These are phyloP conservation scores for Eutrema yunnanense DNA, from an alignment of 345 rosid species.

Conservation along the genomic window DNA sequence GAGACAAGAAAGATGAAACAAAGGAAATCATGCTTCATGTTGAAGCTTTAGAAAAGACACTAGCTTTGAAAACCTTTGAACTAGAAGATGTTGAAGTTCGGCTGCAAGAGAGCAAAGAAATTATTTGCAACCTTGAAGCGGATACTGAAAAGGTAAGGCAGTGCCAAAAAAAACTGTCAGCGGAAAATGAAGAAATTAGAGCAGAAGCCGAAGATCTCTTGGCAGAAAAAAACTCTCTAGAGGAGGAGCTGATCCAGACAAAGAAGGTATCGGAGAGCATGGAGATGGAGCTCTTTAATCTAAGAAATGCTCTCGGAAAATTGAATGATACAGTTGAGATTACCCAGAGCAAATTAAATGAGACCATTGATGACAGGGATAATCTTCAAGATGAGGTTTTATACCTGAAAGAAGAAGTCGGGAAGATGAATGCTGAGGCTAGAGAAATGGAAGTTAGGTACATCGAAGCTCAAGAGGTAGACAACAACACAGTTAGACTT, in stretches of 20 bases:
- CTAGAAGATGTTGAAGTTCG: constrained; percentile 60
- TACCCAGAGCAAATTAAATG: constrained; percentile 43
- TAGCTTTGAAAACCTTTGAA: constrained; percentile 48
- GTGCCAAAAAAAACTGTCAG: constrained; percentile 28
- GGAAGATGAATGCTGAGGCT: constrained; percentile 46
- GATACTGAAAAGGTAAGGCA: constrained; percentile 37
- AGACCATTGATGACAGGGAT: constrained; percentile 54
- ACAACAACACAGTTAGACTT: not conserved
- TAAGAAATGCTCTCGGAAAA: constrained; percentile 51
- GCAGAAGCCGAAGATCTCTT: constrained; percentile 41
- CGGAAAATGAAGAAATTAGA: constrained; percentile 51
- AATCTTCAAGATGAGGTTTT: constrained; percentile 49
- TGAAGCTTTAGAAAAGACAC: constrained; percentile 67
- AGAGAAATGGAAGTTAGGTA: constrained; percentile 62
- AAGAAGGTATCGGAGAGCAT: constrained; percentile 49
- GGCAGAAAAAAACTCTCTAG: constrained; percentile 41
- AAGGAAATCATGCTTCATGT: constrained; percentile 54
- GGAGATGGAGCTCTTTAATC: constrained; percentile 61
- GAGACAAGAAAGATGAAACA: constrained; percentile 76
- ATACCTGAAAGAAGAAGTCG: constrained; percentile 53
- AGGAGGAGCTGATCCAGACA: constrained; percentile 53
- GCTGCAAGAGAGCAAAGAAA: constrained; percentile 56
- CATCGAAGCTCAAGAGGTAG: constrained; percentile 69
- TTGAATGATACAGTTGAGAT: constrained; percentile 52
- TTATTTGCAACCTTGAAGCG: constrained; percentile 43